Conservation (phyloP, 257 asterid species). For the Penstemon eatonii region DNA sequence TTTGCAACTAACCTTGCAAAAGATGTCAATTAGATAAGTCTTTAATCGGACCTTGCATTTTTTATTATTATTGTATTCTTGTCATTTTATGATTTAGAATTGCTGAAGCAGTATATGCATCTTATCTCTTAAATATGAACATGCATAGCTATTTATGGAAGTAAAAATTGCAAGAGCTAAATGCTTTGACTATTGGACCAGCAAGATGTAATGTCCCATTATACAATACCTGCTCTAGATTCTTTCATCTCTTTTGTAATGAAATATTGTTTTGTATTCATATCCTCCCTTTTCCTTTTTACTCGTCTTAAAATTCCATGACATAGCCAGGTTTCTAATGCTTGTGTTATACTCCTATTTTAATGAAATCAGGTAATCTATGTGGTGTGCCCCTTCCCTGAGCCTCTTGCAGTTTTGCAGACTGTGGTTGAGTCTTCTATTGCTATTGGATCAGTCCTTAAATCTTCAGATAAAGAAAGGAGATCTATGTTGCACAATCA, state of each 20-base stretch:
- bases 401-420: slow-evolving; percentile 92
- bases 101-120: not conserved
- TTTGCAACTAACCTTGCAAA: slow-evolving; percentile 1
- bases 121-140: slow-evolving; percentile 10
- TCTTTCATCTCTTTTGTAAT: no score
- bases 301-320: not conserved
- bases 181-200: not conserved
- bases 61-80: slow-evolving; percentile 12
- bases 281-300: slow-evolving; percentile 8
- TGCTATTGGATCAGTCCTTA: slow-evolving; percentile 84
- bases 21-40: slow-evolving; percentile 3
- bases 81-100: slow-evolving; percentile 18
- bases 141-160: slow-evolving; percentile 17
- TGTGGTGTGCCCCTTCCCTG: slow-evolving; percentile 99
- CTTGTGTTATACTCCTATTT: slow-evolving; percentile 23
- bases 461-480: slow-evolving; percentile 89
- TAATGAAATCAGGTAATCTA: slow-evolving; percentile 70
- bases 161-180: slow-evolving; percentile 16
- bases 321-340: not conserved
- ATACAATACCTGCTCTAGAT: no score
- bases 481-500: slow-evolving; percentile 88
- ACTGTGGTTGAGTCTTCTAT: slow-evolving; percentile 87
- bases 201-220: not conserved
- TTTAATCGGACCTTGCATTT: slow-evolving; percentile 4
- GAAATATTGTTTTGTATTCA: not conserved